These are phyloP conservation scores for Austroboletus eburneus DNA, from an alignment of 768 basidiomycete species.

Conservation along the genomic window DNA sequence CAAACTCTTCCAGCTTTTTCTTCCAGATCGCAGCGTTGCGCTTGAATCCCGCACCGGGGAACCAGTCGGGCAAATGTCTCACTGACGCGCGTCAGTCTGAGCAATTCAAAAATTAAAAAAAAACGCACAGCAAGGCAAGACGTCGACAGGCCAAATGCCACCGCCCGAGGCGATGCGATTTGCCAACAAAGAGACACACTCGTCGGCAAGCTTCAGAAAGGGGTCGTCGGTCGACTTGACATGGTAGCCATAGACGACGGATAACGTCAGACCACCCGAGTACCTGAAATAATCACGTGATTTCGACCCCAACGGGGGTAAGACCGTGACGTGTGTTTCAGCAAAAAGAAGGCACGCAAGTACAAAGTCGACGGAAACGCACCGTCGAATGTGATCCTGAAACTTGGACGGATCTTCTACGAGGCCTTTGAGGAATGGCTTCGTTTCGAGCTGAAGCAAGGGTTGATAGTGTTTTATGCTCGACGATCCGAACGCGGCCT, in stretches of 20 bases:
- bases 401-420: slow-evolving; percentile 39
- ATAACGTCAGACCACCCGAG: slow-evolving; percentile 50
- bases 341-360: background rate
- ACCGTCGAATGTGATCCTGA: slow-evolving; percentile 35
- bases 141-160: slow-evolving; percentile 41
- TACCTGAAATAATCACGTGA: slow-evolving; percentile 35
- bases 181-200: slow-evolving; percentile 38
- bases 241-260: slow-evolving; percentile 61
- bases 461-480: slow-evolving; percentile 55
- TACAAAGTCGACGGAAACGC: slow-evolving; percentile 14
- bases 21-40: slow-evolving; percentile 59
- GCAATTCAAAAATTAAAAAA: background rate
- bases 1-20: slow-evolving; percentile 58
- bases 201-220: slow-evolving; percentile 40
- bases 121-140: slow-evolving; percentile 34
- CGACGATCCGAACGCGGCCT: slow-evolving; percentile 53
- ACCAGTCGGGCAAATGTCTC: slow-evolving; percentile 57
- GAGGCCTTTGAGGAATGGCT: slow-evolving; percentile 52
- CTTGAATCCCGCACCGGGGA: slow-evolving; percentile 67
- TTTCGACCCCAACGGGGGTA: slow-evolving; percentile 15
- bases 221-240: slow-evolving; percentile 37
- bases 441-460: slow-evolving; percentile 52
- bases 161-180: slow-evolving; percentile 42
- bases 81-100: slow-evolving; percentile 27
- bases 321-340: background rate